These are phyloP conservation scores for Phytophthora constricta DNA, from an alignment of 352 stramenopile species.

Conservation along the genomic window DNA sequence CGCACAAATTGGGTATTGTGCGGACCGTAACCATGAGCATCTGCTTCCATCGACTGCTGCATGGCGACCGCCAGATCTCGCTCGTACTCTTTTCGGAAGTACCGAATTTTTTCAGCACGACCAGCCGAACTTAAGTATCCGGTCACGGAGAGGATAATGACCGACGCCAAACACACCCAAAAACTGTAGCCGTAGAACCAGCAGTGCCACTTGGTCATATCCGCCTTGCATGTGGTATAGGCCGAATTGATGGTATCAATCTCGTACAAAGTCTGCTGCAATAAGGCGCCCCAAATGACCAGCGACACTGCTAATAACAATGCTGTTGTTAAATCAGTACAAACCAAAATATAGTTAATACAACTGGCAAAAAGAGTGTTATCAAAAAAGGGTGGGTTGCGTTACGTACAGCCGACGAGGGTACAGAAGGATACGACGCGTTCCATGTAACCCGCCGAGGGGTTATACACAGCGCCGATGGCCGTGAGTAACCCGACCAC, in stretches of 20 bases:
- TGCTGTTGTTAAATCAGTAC: conserved; percentile 39
- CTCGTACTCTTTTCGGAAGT: conserved; percentile 87
- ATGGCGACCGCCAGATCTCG: conserved; percentile 76
- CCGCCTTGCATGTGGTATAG: conserved; percentile 76
- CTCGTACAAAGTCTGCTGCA: conserved; percentile 82
- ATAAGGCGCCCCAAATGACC: conserved; percentile 79
- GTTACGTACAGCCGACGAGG: conserved; percentile 82
- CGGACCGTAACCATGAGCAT: conserved; percentile 21
- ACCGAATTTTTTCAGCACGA: conserved; percentile 84
- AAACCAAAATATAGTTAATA: conserved; percentile 10
- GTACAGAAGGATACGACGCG: conserved; percentile 83
- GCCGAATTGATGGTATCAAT: conserved; percentile 82
- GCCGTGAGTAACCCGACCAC: conserved; percentile 67
- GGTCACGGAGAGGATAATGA: conserved; percentile 79
- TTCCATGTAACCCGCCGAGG: conserved; percentile 75
- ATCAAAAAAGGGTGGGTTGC: conserved; percentile 2
- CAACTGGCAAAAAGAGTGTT: background rate
- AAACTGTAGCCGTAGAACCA: conserved; percentile 91
- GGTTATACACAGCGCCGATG: conserved; percentile 79
- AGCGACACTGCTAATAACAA: conserved; percentile 74
- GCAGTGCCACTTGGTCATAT: conserved; percentile 75
- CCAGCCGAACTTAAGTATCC: conserved; percentile 83
- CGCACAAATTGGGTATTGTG: conserved; percentile 52
- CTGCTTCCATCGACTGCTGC: conserved; percentile 73
- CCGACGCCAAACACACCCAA: conserved; percentile 82